phyloP scores from a whole-genome alignment of 1,284 basidiomycete species.

The Austroboletus rostrupii region DNA sequence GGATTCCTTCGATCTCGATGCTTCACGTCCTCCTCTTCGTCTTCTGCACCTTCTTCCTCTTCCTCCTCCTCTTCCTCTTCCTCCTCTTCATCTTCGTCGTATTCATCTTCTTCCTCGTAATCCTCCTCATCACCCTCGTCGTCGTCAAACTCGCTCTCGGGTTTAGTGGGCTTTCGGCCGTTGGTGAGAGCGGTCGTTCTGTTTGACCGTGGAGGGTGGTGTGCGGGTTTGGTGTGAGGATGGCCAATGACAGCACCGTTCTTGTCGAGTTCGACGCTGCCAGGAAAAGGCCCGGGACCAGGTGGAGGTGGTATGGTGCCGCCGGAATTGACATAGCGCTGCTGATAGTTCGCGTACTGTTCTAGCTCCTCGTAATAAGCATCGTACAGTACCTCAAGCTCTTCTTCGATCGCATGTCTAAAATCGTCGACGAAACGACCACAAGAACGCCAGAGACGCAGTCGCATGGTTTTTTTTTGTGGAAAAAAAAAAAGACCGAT shows the following conservation, averaged over 20 bases:
- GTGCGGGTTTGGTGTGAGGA: conserved; percentile 40
- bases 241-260: conserved; percentile 79
- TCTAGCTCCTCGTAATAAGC: conserved; percentile 99
- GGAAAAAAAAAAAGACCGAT: not conserved
- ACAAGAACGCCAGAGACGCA: conserved; percentile 12
- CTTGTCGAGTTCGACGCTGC: conserved; percentile 93
- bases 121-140: conserved; percentile 59
- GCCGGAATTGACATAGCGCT: conserved; percentile 84
- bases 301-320: conserved; percentile 86
- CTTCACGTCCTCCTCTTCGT: conserved; percentile 46
- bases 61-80: conserved; percentile 65
- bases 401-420: conserved; percentile 96
- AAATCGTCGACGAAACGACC: conserved; percentile 23
- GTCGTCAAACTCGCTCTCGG: conserved; percentile 63
- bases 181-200: conserved; percentile 37
- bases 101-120: conserved; percentile 56
- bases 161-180: conserved; percentile 46
- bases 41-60: conserved; percentile 59
- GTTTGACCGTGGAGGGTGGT: conserved; percentile 36
- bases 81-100: conserved; percentile 64
- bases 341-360: conserved; percentile 96
- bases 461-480: conserved; percentile 17
- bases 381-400: conserved; percentile 98
- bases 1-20: conserved; percentile 33
- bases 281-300: conserved; percentile 97